Evolutionary conservation across 2,329 filamentous ascomycete species (phyloP).

Genomic region (Ophiocordyceps polyrhachis-furcata): DNA sequence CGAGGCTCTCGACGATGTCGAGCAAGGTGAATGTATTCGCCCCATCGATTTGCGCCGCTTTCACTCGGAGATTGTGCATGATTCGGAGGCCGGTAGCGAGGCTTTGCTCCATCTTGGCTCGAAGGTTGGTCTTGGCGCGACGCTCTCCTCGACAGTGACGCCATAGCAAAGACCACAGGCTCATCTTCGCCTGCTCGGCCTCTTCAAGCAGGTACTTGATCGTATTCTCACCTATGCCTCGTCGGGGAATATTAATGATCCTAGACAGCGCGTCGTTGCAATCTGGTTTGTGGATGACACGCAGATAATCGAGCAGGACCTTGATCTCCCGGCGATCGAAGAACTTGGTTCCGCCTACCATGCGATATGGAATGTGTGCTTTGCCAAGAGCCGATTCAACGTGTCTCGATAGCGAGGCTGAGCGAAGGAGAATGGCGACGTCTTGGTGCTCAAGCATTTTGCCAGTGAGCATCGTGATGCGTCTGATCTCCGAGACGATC

Average conservation of each 20-base stretch:
- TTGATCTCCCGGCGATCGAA: constrained; percentile 87
- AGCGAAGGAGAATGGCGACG: constrained; percentile 73
- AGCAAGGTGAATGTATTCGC: constrained; percentile 19
- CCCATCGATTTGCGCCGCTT: constrained; percentile 10
- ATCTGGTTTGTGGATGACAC: constrained; percentile 65
- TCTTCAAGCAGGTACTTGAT: constrained; percentile 58
- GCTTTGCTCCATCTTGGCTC: constrained; percentile 31
- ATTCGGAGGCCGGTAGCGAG: constrained; percentile 30
- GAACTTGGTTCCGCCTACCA: constrained; percentile 81
- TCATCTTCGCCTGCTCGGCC: constrained; percentile 48
- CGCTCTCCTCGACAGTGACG: constrained; percentile 33
- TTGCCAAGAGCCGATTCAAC: constrained; percentile 70
- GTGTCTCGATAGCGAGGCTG: constrained; percentile 64
- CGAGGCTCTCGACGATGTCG: constrained; percentile 30
- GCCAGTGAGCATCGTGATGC: constrained; percentile 52
- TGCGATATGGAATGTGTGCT: constrained; percentile 69
- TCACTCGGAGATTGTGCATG: constrained; percentile 14
- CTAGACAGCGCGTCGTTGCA: constrained; percentile 74
- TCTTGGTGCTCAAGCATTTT: constrained; percentile 56
- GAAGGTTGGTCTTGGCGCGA: constrained; percentile 27
- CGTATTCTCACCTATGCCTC: constrained; percentile 65
- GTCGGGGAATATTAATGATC: constrained; percentile 67
- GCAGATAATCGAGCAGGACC: constrained; percentile 69
- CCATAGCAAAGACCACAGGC: constrained; percentile 57
- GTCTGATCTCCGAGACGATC: constrained; percentile 70